Evolutionary conservation across 768 basidiomycete species (phyloP).

Genomic region (Phlebiopsis flavidoalba): DNA sequence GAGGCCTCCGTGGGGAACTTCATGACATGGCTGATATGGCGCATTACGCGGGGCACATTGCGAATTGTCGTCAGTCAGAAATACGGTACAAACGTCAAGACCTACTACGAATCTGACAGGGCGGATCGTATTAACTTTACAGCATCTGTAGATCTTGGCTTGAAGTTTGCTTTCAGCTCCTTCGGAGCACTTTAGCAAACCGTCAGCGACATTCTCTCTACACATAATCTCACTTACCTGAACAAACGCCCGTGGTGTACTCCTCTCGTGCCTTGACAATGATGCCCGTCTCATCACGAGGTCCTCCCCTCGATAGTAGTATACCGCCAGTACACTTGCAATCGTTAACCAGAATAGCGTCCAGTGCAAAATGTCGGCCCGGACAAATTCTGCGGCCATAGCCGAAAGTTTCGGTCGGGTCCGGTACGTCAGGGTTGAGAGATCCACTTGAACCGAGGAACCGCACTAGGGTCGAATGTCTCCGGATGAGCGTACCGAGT

Average conservation of each 20-base stretch:
- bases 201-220: background rate
- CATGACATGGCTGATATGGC: too few species aligned
- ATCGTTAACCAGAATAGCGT: slow-evolving; percentile 7
- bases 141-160: background rate
- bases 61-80: too few species aligned
- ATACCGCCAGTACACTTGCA: too few species aligned
- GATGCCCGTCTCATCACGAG: background rate
- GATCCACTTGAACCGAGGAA: background rate
- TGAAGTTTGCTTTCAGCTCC: background rate
- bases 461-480: slow-evolving; percentile 1
- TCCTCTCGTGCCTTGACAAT: background rate
- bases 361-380: slow-evolving; percentile 11
- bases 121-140: background rate
- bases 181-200: background rate
- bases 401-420: slow-evolving; percentile 8
- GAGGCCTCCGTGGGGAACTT: too few species aligned
- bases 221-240: background rate
- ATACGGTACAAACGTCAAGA: background rate
- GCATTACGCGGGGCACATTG: too few species aligned
- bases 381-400: slow-evolving; percentile 15
- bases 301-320: background rate
- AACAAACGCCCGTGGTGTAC: background rate
- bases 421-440: slow-evolving; percentile 1
- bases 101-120: background rate
- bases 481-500: background rate